Base-by-base conservation (phyloP, 257 asterid species). In the Jaltomata sinuosa region DNA sequence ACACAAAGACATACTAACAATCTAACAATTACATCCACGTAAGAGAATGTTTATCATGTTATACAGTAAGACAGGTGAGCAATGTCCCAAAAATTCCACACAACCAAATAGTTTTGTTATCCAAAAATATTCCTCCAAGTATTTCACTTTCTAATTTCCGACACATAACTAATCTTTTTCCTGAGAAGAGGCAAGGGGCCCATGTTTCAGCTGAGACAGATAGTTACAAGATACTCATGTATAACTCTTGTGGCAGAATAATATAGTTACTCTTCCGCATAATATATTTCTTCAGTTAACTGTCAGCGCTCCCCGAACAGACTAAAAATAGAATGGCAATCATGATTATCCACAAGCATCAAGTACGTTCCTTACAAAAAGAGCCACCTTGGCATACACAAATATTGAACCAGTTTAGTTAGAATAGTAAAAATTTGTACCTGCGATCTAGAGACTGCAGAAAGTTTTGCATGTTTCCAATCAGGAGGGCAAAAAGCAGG, bases 381-480 rank as follows among this genome's bases (percentile, higher is more conserved):
- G 54, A 49, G 59, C 25, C 36, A 25, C 22, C 25, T 29, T 45
- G 40, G 25, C 54, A 74, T 45, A 74, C 38, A 49, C 45, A 77
- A 49, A 49, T 49, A 77, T 12, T 77, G 62, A 29, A 27, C 62
- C 49, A 16, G 62, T 77, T 77, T 49, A 77, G 62, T 27, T 49
- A 76, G 62, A 9, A 49, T 77, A 77, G 38, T 29, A 49, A 49
- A 29, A 40, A 11, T 74, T 22, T 11, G 1, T 87, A 94, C 99
- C 97, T 93, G 87, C 99, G 96, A 16, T 94, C 98, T 83, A 94
- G 98, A 82, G 97, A 91, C 87, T 93, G 99, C 81, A 94, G 94
- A 89, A 94, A 94, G 90, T 96, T 94, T 89, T 96, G 98, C 95
- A 96, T 96, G 88, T 96, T 96, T 54, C 99, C 99, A 64, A 96